Evolutionary conservation across 192 early-diverging fungal species (phyloP), one percentile per base, ranked within the genome.

Genomic region (Rhizoclosmatium globosum): DNA sequence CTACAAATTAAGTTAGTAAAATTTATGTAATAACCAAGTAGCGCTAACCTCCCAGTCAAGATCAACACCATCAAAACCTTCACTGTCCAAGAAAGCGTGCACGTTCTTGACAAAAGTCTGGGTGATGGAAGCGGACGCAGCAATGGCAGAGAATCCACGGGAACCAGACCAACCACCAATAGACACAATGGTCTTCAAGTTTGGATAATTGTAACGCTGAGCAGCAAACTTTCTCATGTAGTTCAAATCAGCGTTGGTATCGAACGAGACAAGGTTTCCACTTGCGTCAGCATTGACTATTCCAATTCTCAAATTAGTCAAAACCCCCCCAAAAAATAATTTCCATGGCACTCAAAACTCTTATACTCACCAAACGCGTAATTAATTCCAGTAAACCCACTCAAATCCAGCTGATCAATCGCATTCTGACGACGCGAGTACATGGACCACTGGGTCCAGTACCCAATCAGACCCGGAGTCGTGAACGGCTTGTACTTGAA

Each of bases 121-220:
- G 19, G 56, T 66, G 11, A 59, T 15, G 11, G 76, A 70, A 57
- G 68, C n/a, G 41, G 61, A 43, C 17, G 53, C 67, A n/a, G 76
- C 76, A 41, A 78, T 45, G 9, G 44, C 57, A 31, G 76, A 70
- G 57, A 78, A 68, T 7, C 17, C 17, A 6, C 39, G 21, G 1
- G 66, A 70, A 13, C 76, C 68, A 23, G 66, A 70, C 76, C 76
- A 70, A 11, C 76, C 68, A 41, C 76, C 66, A 44, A 70, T 68
- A 15, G 65, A 71, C 11, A 47, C 76, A 47, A 65, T 31, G 11
- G 64, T 38, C 19, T 53, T 17, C 17, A 70, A 50, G 39, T 72
- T 39, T 15, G 76, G 68, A 57, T 70, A 68, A 7, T 78, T 58
- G 65, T 59, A 42, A 46, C 47, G 11, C 42, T 59, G 50, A 44